Conservation (phyloP, 129 eudicot species). For the Flaveria robusta region DNA sequence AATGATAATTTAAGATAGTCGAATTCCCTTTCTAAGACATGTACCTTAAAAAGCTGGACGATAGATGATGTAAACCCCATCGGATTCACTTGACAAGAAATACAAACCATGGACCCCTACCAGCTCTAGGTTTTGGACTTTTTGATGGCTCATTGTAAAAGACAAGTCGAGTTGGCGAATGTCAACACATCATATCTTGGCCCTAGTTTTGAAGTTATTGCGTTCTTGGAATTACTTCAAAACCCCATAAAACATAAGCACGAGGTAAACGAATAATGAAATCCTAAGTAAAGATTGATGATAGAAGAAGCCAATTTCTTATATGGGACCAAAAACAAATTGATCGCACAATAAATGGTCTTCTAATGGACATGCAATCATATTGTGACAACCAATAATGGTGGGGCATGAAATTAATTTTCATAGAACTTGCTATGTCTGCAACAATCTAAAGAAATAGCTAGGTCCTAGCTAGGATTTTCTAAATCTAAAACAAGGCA, state of each 20-base stretch:
- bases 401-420: slow-evolving; percentile 28
- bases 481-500: background rate
- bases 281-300: background rate
- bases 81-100: background rate
- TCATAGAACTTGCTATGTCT: slow-evolving; percentile 26
- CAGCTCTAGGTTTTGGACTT: background rate
- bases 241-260: slow-evolving; percentile 1
- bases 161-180: slow-evolving; percentile 1
- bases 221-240: slow-evolving; percentile 10
- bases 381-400: background rate
- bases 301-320: background rate
- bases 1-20: background rate
- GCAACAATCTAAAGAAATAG: background rate
- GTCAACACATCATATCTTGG: slow-evolving; percentile 3
- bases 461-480: slow-evolving; percentile 28
- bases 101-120: slow-evolving; percentile 17
- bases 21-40: background rate
- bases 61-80: background rate
- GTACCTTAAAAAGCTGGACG: background rate
- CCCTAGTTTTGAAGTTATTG: background rate
- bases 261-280: slow-evolving; percentile 1
- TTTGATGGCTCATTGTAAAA: background rate
- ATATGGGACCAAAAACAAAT: slow-evolving; percentile 29
- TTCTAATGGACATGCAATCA: slow-evolving; percentile 10
- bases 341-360: slow-evolving; percentile 23